These are phyloP conservation scores for Fusarium drepaniforme DNA, from an alignment of 2,329 filamentous ascomycete genomes.

Conservation along the genomic window DNA sequence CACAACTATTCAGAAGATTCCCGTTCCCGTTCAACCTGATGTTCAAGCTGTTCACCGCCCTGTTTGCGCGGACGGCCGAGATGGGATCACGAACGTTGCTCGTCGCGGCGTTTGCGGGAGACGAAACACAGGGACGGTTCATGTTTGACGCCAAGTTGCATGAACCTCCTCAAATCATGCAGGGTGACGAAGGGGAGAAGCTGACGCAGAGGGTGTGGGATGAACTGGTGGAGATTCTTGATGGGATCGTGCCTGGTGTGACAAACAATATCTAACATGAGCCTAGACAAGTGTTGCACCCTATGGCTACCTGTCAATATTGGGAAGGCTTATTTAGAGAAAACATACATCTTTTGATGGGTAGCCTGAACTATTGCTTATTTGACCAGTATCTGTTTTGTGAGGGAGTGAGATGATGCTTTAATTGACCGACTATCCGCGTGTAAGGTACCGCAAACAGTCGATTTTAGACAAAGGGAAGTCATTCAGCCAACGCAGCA, in stretches of 20 bases:
- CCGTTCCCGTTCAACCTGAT: conserved; percentile 45
- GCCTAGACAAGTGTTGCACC: not conserved
- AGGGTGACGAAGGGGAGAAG: conserved; percentile 51
- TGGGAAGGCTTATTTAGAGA: not conserved
- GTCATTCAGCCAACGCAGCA: not conserved
- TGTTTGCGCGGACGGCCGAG: conserved; percentile 53
- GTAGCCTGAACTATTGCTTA: not conserved
- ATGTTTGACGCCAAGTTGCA: conserved; percentile 50
- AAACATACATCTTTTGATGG: not conserved
- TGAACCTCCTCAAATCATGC: conserved; percentile 39
- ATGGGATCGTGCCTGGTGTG: conserved; percentile 56
- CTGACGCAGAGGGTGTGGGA: conserved; percentile 54
- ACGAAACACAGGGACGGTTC: conserved; percentile 56
- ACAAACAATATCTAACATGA: conserved; percentile 46
- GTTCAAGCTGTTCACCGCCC: conserved; percentile 16
- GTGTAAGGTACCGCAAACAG: not conserved
- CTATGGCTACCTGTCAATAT: not conserved
- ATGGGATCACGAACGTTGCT: conserved; percentile 55
- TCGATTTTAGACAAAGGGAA: not conserved
- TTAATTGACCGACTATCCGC: not conserved
- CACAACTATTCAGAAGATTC: conserved; percentile 52
- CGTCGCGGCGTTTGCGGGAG: conserved; percentile 51
- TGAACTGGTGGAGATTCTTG: conserved; percentile 57
- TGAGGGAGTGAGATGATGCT: not conserved
- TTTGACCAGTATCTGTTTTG: not conserved